A percentile compares a stretch with the other conserved stretches of the same genome.
These are phyloP conservation scores for Saccharomycopsis amapae DNA, from an alignment of 805 yeast species.

Conservation along the genomic window DNA sequence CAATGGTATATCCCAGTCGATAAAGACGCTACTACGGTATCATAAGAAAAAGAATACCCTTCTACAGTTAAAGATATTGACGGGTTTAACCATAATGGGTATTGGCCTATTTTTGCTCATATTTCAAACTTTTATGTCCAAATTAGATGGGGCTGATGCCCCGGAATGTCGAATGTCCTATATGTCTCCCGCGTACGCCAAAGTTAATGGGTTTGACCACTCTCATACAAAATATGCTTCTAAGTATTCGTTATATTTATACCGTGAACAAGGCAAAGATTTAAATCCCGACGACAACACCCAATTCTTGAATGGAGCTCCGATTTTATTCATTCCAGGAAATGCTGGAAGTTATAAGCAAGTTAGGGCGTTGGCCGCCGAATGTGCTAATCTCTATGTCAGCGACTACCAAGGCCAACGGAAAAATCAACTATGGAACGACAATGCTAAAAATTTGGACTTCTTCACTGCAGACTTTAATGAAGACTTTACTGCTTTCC, in stretches of 20 bases:
- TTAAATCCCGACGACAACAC: conserved; percentile 40
- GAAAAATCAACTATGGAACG: conserved; percentile 20
- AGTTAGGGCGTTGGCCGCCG: conserved; percentile 86
- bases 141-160: conserved; percentile 39
- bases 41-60: background rate
- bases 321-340: conserved; percentile 92
- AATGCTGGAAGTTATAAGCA: conserved; percentile 94
- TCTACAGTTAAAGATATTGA: conserved; percentile 3
- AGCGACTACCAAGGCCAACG: conserved; percentile 24
- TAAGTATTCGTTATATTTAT: conserved; percentile 78
- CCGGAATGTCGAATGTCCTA: conserved; percentile 58
- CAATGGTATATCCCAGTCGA: no score
- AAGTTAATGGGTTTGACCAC: conserved; percentile 65
- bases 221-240: conserved; percentile 62
- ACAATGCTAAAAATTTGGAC: conserved; percentile 48
- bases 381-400: conserved; percentile 50
- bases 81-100: conserved; percentile 3
- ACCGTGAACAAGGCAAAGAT: conserved; percentile 76
- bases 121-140: conserved; percentile 26
- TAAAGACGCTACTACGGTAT: no score
- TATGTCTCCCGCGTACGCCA: conserved; percentile 82
- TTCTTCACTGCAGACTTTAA: conserved; percentile 90
- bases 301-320: conserved; percentile 54
- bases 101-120: conserved; percentile 23
- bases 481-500: conserved; percentile 94